A percentile compares a stretch with the other conserved stretches of the same genome.
These are phyloP conservation scores for Cryphonectria japonica DNA, from an alignment of 2,329 filamentous ascomycete genomes.

Conservation along the genomic window DNA sequence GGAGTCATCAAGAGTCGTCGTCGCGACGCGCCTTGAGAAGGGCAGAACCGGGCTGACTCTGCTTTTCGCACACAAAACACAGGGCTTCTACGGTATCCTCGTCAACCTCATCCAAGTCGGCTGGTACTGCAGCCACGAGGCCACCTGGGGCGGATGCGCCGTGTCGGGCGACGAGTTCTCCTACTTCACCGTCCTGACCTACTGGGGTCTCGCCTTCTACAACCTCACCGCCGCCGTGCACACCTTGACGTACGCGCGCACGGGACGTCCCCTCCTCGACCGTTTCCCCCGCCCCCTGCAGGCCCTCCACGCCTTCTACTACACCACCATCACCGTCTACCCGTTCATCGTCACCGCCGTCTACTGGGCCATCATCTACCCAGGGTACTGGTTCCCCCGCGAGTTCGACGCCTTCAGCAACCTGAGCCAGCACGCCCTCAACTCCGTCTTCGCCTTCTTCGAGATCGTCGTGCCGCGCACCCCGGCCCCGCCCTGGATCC, in stretches of 20 bases:
- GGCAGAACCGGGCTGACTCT: slow-evolving; percentile 12
- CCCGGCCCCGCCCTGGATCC: slow-evolving; percentile 62
- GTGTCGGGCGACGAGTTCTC: slow-evolving; percentile 65
- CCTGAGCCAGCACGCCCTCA: slow-evolving; percentile 75
- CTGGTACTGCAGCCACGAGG: slow-evolving; percentile 60
- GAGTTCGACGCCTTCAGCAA: slow-evolving; percentile 66
- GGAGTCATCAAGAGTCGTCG: not conserved
- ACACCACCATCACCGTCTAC: slow-evolving; percentile 64
- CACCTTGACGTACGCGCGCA: slow-evolving; percentile 67
- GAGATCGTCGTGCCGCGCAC: slow-evolving; percentile 74
- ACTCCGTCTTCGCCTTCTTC: slow-evolving; percentile 73
- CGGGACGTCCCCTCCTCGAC: slow-evolving; percentile 59
- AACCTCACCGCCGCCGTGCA: slow-evolving; percentile 69
- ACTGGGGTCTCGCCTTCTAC: slow-evolving; percentile 82
- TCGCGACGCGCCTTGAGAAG: not conserved
- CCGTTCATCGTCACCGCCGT: slow-evolving; percentile 73
- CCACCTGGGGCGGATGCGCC: slow-evolving; percentile 46
- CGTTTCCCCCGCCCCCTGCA: slow-evolving; percentile 64
- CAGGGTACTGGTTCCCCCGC: slow-evolving; percentile 52
- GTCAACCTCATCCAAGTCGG: slow-evolving; percentile 71
- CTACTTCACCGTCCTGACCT: slow-evolving; percentile 82
- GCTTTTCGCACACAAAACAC: slow-evolving; percentile 1
- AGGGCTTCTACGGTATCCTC: slow-evolving; percentile 70
- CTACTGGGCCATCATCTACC: slow-evolving; percentile 68
- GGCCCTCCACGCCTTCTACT: slow-evolving; percentile 66